Evolutionary conservation across 257 asterid genomes (phyloP).

Genomic region (Galeopsis tetrahit): DNA sequence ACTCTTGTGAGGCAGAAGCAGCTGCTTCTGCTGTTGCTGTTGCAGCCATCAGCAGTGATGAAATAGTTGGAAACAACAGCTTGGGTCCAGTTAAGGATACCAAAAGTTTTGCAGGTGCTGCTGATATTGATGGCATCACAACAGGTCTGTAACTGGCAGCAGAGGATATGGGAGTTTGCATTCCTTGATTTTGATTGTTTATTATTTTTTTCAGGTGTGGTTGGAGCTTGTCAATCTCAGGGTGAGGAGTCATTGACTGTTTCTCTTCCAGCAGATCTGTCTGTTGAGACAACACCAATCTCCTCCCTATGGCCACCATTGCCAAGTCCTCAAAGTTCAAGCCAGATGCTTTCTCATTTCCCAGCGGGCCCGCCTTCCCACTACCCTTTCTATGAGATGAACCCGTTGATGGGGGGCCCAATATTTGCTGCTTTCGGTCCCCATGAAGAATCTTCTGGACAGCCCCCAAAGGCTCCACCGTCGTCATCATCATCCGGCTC

Average conservation of each 20-base stretch:
- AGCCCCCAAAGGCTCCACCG: constrained; percentile 59
- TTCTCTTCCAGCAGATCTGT: constrained; percentile 97
- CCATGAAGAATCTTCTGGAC: constrained; percentile 74
- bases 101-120: constrained; percentile 51
- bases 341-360: constrained; percentile 83
- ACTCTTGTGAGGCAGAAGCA: constrained; percentile 81
- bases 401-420: constrained; percentile 86
- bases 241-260: constrained; percentile 79
- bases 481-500: constrained; percentile 64
- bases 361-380: constrained; percentile 87
- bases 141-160: constrained; percentile 46
- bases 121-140: constrained; percentile 49
- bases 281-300: constrained; percentile 88
- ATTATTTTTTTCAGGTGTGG: constrained; percentile 45
- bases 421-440: constrained; percentile 81
- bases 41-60: constrained; percentile 87
- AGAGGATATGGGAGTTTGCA: constrained; percentile 9
- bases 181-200: constrained; percentile 27
- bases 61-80: constrained; percentile 59
- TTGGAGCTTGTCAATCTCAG: constrained; percentile 64
- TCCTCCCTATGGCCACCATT: constrained; percentile 91
- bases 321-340: constrained; percentile 80
- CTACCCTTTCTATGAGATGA: constrained; percentile 92
- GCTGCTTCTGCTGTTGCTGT: constrained; percentile 96
- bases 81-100: constrained; percentile 53